Percentiles rank a stretch among this genome's conserved stretches.
These are phyloP conservation scores for Hymenoscyphus albidus DNA, from an alignment of 2,329 filamentous ascomycete genomes.

Conservation along the genomic window DNA sequence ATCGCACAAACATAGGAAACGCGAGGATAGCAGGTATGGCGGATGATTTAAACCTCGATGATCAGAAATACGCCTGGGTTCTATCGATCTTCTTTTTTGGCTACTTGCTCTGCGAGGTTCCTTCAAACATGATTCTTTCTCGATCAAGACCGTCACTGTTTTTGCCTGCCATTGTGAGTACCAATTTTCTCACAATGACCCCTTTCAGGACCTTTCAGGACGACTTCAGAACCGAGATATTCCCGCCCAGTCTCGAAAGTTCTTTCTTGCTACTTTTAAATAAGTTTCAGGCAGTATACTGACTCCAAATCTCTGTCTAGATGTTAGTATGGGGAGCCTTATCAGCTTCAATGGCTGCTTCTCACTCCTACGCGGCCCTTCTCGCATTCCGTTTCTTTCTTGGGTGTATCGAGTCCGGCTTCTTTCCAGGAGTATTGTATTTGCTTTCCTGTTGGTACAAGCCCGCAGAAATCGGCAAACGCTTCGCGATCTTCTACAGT, in stretches of 20 bases:
- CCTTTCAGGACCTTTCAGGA: too few species aligned
- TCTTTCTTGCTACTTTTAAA: too few species aligned
- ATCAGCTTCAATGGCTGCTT: conserved; percentile 48
- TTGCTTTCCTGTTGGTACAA: conserved; percentile 57
- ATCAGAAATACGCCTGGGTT: conserved; percentile 21
- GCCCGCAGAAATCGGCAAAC: conserved; percentile 48
- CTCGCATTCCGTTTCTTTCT: conserved; percentile 47
- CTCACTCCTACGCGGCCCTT: conserved; percentile 45
- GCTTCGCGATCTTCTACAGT: conserved; percentile 55
- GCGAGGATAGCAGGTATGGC: conserved; percentile 53
- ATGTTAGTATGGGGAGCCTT: conserved; percentile 47
- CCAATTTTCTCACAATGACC: too few species aligned
- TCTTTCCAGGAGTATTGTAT: conserved; percentile 49
- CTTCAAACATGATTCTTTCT: conserved; percentile 46
- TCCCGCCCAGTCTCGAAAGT: too few species aligned
- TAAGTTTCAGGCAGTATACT: too few species aligned
- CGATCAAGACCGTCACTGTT: conserved; percentile 43
- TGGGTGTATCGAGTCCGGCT: conserved; percentile 48
- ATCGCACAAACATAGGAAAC: conserved; percentile 50
- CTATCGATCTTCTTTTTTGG: conserved; percentile 45
- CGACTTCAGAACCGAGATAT: too few species aligned
- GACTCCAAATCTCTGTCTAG: too few species aligned
- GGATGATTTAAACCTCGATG: conserved; percentile 40
- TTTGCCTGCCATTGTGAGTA: conserved; percentile 36
- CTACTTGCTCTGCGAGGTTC: conserved; percentile 47